Evolutionary conservation across 75 land plant genomes (phyloP).

Genomic region (Azolla pinnata): DNA sequence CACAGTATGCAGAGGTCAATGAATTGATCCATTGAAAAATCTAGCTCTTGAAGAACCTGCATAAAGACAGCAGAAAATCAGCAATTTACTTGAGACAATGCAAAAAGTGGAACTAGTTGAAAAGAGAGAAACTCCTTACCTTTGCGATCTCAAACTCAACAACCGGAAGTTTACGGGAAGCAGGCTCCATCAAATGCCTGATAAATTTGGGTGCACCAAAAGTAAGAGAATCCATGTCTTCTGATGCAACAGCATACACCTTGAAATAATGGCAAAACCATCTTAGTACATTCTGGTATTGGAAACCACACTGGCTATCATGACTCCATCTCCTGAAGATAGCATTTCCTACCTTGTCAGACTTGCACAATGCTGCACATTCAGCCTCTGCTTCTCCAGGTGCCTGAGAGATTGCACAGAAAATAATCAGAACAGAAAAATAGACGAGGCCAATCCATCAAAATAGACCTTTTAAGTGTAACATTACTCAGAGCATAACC

Average conservation of each 20-base stretch:
- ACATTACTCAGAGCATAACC: slow-evolving; percentile 41
- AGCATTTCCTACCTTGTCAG: slow-evolving; percentile 84
- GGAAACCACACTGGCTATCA: not conserved
- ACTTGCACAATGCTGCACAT: slow-evolving; percentile 88
- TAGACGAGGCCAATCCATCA: not conserved
- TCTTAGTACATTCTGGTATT: not conserved
- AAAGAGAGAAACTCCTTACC: slow-evolving; percentile 27
- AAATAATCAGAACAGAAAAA: not conserved
- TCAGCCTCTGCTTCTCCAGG: slow-evolving; percentile 98
- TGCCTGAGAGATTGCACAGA: slow-evolving; percentile 55
- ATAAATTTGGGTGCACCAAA: slow-evolving; percentile 91
- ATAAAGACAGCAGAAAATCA: too few relatives aligned
- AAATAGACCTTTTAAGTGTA: too few relatives aligned
- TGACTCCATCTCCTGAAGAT: too few relatives aligned
- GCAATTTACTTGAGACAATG: not conserved
- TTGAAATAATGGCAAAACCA: slow-evolving; percentile 12
- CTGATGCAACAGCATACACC: slow-evolving; percentile 98
- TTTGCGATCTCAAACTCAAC: slow-evolving; percentile 89
- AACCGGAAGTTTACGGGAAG: slow-evolving; percentile 83
- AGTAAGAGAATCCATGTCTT: slow-evolving; percentile 97
- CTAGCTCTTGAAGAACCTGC: slow-evolving; percentile 74
- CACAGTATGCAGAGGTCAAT: slow-evolving; percentile 91
- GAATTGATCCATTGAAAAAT: slow-evolving; percentile 92
- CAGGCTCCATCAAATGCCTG: slow-evolving; percentile 92
- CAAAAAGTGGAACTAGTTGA: not conserved